These are phyloP conservation scores for Xylariomycetidae sp. DNA, from an alignment of 2,329 filamentous ascomycete species.

Conservation along the genomic window DNA sequence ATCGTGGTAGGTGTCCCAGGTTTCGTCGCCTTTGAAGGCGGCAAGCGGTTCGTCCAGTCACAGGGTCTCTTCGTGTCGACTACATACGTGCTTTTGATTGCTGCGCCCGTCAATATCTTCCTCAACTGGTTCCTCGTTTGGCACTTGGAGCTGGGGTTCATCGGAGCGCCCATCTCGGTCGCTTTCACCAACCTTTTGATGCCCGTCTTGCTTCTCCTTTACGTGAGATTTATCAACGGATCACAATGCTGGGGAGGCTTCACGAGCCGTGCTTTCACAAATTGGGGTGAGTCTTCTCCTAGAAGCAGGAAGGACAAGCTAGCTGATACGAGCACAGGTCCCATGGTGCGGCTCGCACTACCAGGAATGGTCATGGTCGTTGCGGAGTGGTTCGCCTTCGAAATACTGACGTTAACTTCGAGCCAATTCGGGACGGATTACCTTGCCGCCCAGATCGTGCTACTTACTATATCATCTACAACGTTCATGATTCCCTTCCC, in stretches of 20 bases:
- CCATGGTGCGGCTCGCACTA: slow-evolving; percentile 80
- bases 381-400: slow-evolving; percentile 90
- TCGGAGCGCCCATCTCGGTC: slow-evolving; percentile 76
- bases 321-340: slow-evolving; percentile 33
- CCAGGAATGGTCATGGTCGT: slow-evolving; percentile 92
- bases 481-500: slow-evolving; percentile 93
- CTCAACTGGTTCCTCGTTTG: slow-evolving; percentile 79
- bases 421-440: slow-evolving; percentile 74
- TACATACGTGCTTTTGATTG: slow-evolving; percentile 71
- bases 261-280: slow-evolving; percentile 61
- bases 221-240: slow-evolving; percentile 68
- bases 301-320: background rate
- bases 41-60: slow-evolving; percentile 77
- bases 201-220: slow-evolving; percentile 66
- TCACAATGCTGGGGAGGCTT: slow-evolving; percentile 79
- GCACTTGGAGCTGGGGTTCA: slow-evolving; percentile 62
- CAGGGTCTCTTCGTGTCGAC: slow-evolving; percentile 79
- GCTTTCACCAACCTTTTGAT: slow-evolving; percentile 71
- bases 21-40: slow-evolving; percentile 70
- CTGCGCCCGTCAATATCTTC: slow-evolving; percentile 71
- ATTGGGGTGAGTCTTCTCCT: slow-evolving; percentile 52
- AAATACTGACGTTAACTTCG: slow-evolving; percentile 79
- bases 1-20: slow-evolving; percentile 68
- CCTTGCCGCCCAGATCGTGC: slow-evolving; percentile 82
- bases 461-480: slow-evolving; percentile 72